phyloP scores from a whole-genome alignment of 805 yeast genomes.

The Yamadazyma insecticola region DNA sequence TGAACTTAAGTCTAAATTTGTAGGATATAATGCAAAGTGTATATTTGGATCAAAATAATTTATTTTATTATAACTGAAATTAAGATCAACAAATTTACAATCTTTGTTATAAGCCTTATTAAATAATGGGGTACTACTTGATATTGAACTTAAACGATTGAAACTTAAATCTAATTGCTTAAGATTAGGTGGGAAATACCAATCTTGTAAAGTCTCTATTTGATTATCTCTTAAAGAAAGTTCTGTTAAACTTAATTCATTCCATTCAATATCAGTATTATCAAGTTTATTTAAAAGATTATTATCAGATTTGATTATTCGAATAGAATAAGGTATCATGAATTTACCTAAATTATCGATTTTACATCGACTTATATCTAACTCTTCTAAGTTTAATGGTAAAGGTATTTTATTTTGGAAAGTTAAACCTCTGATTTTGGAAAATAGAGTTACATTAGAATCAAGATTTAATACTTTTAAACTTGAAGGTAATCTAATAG shows the following conservation, averaged over 20 bases:
- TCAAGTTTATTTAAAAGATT: conserved; percentile 15
- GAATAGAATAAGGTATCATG: conserved; percentile 24
- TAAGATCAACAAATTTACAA: neutral
- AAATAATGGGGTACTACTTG: conserved; percentile 2
- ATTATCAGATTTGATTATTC: conserved; percentile 18
- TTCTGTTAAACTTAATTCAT: conserved; percentile 15
- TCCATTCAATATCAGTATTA: conserved; percentile 24
- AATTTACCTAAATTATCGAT: conserved; percentile 14
- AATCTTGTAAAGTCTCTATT: neutral
- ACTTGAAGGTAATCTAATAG: conserved; percentile 5
- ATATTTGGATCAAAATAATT: conserved; percentile 1
- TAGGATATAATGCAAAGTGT: neutral
- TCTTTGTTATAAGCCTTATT: conserved; percentile 1
- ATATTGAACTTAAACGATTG: conserved; percentile 12
- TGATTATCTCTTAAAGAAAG: neutral
- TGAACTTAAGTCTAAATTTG: neutral
- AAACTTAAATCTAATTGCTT: conserved; percentile 20
- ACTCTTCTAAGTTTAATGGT: neutral
- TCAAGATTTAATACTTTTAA: too few species aligned
- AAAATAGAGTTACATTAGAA: too few species aligned
- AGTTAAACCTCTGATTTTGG: too few species aligned
- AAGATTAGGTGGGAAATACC: conserved; percentile 23
- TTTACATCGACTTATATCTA: conserved; percentile 6
- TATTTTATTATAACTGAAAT: conserved; percentile 1
- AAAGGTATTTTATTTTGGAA: too few species aligned